Evolutionary conservation across 768 basidiomycete species (phyloP).

Genomic region (Strobilomyces dryophilus): DNA sequence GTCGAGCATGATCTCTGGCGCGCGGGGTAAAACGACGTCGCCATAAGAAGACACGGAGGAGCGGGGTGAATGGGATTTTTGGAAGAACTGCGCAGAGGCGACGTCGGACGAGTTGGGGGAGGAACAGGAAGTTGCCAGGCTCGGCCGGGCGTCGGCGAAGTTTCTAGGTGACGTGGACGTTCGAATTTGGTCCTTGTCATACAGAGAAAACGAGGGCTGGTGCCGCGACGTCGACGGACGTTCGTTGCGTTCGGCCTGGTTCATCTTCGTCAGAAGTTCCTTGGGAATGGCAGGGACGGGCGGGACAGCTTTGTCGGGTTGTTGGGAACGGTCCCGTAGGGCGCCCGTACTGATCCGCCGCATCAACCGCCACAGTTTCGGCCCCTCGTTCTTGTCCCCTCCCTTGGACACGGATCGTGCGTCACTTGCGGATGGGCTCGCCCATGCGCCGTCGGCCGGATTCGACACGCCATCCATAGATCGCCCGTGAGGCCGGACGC

Average conservation of each 20-base stretch:
- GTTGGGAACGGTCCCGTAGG: conserved; percentile 46
- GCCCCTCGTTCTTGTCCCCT: conserved; percentile 27
- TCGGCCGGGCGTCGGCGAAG: conserved; percentile 32
- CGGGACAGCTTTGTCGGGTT: conserved; percentile 33
- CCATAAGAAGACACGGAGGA: conserved; percentile 59
- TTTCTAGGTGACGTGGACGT: conserved; percentile 4
- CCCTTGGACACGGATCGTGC: conserved; percentile 12
- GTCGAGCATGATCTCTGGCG: conserved; percentile 30
- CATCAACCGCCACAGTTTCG: conserved; percentile 63
- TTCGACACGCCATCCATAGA: conserved; percentile 18
- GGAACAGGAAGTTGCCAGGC: conserved; percentile 53
- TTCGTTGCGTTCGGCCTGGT: conserved; percentile 2
- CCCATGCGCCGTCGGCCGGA: conserved; percentile 8
- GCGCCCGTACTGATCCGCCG: conserved; percentile 66
- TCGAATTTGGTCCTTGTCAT: conserved; percentile 4
- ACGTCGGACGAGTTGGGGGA: conserved; percentile 60
- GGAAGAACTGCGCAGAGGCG: conserved; percentile 51
- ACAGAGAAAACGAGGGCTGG: not conserved
- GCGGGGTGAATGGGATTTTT: conserved; percentile 41
- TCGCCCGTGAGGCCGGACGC: conserved; percentile 4
- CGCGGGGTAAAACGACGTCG: conserved; percentile 35
- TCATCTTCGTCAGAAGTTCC: conserved; percentile 26
- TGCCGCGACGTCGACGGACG: conserved; percentile 6
- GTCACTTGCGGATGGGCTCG: conserved; percentile 10
- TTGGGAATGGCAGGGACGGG: conserved; percentile 62